phyloP scores from a whole-genome alignment of 176 grass and related monocot genomes.

The bread wheat (Triticum aestivum) region IWGSC_CS_RefSeq_v2.1 NC_057804.1:11122159-11122658 shows the following conservation, averaged over 20 bases:
- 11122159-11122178: not conserved
- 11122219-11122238: slow-evolving; percentile 92
- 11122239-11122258: slow-evolving; percentile 98
- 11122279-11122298: slow-evolving; percentile 84
- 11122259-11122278: slow-evolving; percentile 96
- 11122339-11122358: not conserved
- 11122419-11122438: slow-evolving; percentile 78
- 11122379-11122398: slow-evolving; percentile 72
- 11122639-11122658: slow-evolving; percentile 77
- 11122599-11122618: slow-evolving; percentile 58
- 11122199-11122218: slow-evolving; percentile 99
- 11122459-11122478: slow-evolving; percentile 71
- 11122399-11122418: slow-evolving; percentile 94
- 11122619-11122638: slow-evolving; percentile 83
- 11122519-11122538: not conserved
- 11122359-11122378: slow-evolving; percentile 50
- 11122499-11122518: slow-evolving; percentile 38
- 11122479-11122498: slow-evolving; percentile 91
- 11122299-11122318: slow-evolving; percentile 31
- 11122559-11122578: slow-evolving; percentile 37
- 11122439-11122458: slow-evolving; percentile 95
- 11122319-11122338: not conserved
- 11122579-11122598: slow-evolving; percentile 95
- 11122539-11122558: not conserved
- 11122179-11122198: not conserved